Evolutionary conservation across 2,329 filamentous ascomycete genomes (phyloP).

Genomic region (Xylariaceae sp.): DNA sequence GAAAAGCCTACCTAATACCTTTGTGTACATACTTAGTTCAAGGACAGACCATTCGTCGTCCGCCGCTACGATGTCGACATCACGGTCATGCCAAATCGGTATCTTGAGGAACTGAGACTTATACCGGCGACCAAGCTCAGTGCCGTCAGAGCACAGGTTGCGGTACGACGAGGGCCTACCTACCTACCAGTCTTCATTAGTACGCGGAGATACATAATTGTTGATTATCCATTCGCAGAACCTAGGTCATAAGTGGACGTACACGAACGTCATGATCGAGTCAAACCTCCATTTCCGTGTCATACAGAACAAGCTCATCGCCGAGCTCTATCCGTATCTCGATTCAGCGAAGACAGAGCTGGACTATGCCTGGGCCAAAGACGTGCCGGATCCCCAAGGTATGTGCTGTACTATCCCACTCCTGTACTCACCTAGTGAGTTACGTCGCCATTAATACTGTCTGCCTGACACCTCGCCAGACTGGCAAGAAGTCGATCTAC

Average conservation of each 20-base stretch:
- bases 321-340: conserved; percentile 6
- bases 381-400: conserved; percentile 2
- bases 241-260: conserved; percentile 7
- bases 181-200: neutral
- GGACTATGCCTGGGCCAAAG: conserved; percentile 7
- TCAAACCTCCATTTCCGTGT: conserved; percentile 11
- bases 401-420: neutral
- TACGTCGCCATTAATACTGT: neutral
- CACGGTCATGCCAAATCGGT: conserved; percentile 2
- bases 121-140: conserved; percentile 7
- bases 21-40: conserved; percentile 1
- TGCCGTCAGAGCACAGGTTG: neutral
- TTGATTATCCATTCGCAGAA: neutral
- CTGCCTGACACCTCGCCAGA: neutral
- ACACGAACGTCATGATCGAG: neutral
- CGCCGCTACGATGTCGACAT: conserved; percentile 3
- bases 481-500: conserved; percentile 12
- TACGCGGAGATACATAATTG: neutral
- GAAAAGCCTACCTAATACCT: neutral
- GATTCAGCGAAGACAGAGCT: conserved; percentile 4
- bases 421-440: neutral
- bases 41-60: conserved; percentile 8
- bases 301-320: conserved; percentile 3
- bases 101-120: conserved; percentile 5
- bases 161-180: neutral